These are phyloP conservation scores for Biancaea sappan DNA, from an alignment of 306 rosid species.

Conservation along the genomic window DNA sequence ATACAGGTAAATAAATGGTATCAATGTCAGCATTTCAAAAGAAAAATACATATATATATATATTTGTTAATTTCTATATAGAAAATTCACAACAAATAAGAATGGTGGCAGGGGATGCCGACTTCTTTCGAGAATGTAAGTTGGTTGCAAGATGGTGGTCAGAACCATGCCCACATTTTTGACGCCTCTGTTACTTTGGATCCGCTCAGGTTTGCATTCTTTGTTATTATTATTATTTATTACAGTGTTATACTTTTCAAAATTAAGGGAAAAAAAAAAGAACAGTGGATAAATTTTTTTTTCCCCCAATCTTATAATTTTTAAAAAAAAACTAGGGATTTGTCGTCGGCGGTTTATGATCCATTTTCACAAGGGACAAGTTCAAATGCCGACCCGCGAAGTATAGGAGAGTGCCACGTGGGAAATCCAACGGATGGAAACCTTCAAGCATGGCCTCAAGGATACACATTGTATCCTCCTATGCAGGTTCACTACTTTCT, in stretches of 20 bases:
- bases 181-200: constrained; percentile 59
- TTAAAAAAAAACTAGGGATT: constrained; percentile 41
- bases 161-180: constrained; percentile 53
- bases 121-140: constrained; percentile 55
- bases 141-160: constrained; percentile 61
- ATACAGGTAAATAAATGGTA: not conserved
- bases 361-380: constrained; percentile 67
- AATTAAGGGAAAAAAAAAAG: too few relatives aligned
- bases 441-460: constrained; percentile 62
- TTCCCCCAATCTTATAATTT: too few relatives aligned
- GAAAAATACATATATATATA: not conserved
- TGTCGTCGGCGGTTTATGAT: constrained; percentile 53
- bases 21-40: not conserved
- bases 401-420: constrained; percentile 56
- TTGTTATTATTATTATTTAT: too few relatives aligned
- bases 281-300: too few relatives aligned
- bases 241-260: too few relatives aligned
- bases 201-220: constrained; percentile 53
- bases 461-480: constrained; percentile 47
- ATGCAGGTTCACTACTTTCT: constrained; percentile 13
- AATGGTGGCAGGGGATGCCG: constrained; percentile 48
- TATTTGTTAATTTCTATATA: not conserved
- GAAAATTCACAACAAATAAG: not conserved
- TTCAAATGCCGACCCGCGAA: constrained; percentile 52
- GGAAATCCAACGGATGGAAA: constrained; percentile 45